phyloP scores from a whole-genome alignment of 2,329 filamentous ascomycete species.

The Pezicula radicicola region DNA sequence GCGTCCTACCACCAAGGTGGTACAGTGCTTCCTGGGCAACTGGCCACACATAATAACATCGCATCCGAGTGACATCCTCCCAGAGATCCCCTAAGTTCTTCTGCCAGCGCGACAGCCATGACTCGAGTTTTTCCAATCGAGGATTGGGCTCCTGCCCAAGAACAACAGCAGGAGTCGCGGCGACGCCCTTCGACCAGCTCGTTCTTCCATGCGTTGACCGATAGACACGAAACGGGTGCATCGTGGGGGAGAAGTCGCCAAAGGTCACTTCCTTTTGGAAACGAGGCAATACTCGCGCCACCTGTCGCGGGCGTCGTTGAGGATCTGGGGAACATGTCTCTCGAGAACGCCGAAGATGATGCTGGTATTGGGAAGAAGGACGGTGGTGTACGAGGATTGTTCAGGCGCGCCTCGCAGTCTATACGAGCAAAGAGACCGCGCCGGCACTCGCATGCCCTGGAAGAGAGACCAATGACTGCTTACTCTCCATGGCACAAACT shows the following conservation, averaged over 20 bases:
- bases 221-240: constrained; percentile 23
- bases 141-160: constrained; percentile 41
- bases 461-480: constrained; percentile 22
- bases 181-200: constrained; percentile 34
- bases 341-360: constrained; percentile 1
- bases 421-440: constrained; percentile 23
- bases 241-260: constrained; percentile 18
- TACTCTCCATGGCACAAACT: constrained; percentile 22
- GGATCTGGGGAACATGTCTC: constrained; percentile 7
- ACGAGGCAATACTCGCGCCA: background rate
- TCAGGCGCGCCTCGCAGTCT: constrained; percentile 27
- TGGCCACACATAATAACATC: background rate
- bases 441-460: constrained; percentile 22
- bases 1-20: too few species aligned
- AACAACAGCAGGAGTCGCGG: constrained; percentile 19
- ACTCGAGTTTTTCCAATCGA: constrained; percentile 36
- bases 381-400: constrained; percentile 21
- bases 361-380: constrained; percentile 14
- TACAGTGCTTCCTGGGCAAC: constrained; percentile 4
- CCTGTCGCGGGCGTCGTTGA: background rate
- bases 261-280: constrained; percentile 16
- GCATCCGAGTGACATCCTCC: constrained; percentile 5
- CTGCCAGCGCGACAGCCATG: constrained; percentile 13
- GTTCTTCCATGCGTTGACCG: constrained; percentile 23
- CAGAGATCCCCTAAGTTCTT: constrained; percentile 7